A percentile compares a stretch with the other conserved stretches of the same genome.
Conservation (phyloP, 768 basidiomycete species). For the Pisolithus orientalis region DNA sequence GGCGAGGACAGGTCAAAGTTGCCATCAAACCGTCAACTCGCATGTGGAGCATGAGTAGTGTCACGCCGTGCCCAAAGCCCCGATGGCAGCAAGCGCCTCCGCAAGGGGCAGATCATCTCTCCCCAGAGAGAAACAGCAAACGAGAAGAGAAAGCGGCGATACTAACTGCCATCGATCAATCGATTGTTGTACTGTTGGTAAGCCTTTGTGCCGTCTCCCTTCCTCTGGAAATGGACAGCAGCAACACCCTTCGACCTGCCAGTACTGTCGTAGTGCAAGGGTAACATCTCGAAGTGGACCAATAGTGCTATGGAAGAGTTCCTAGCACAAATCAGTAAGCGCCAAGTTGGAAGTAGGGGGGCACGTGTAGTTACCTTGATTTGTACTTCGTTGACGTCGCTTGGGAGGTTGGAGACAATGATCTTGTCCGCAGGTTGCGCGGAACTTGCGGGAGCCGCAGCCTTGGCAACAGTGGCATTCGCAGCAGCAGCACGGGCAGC, state of each 20-base stretch:
- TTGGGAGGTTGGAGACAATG: constrained; percentile 90
- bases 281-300: constrained; percentile 81
- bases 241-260: constrained; percentile 92
- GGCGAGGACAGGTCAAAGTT: constrained; percentile 26
- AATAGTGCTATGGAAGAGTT: constrained; percentile 87
- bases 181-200: constrained; percentile 95
- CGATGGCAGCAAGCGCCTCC: constrained; percentile 16
- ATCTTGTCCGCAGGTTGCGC: constrained; percentile 69
- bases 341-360: background rate
- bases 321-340: constrained; percentile 41
- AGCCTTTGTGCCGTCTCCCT: constrained; percentile 89
- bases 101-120: constrained; percentile 8
- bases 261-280: constrained; percentile 78
- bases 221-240: constrained; percentile 75
- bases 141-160: constrained; percentile 46
- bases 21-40: constrained; percentile 28
- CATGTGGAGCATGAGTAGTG: constrained; percentile 20
- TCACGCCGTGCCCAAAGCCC: constrained; percentile 18
- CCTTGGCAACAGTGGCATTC: constrained; percentile 35
- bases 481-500: constrained; percentile 47
- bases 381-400: constrained; percentile 89
- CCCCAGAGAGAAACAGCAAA: constrained; percentile 27
- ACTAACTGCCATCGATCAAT: constrained; percentile 99
- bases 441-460: constrained; percentile 34
- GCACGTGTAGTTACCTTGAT: constrained; percentile 63